Conservation (phyloP, 2,329 filamentous ascomycete species). For the Alternaria novae-zelandiae region DNA sequence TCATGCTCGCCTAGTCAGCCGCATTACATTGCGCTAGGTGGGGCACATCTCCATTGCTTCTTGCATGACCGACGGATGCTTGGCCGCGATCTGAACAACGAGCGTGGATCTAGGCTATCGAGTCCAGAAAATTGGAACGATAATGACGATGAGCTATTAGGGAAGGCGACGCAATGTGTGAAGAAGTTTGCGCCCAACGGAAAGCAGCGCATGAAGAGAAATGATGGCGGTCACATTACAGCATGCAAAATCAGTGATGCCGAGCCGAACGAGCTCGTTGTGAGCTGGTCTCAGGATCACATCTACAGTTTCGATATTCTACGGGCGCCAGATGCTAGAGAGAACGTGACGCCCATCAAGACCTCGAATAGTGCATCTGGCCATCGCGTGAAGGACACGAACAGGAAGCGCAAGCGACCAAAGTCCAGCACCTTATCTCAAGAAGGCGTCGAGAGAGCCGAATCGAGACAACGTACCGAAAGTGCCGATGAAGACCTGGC, state of each 20-base stretch:
- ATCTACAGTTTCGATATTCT: constrained; percentile 72
- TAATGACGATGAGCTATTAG: constrained; percentile 61
- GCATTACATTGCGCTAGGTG: constrained; percentile 72
- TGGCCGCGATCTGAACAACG: constrained; percentile 62
- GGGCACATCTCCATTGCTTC: constrained; percentile 72
- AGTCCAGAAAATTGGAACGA: constrained; percentile 51
- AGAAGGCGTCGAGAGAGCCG: constrained; percentile 52
- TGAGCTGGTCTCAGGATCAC: constrained; percentile 71
- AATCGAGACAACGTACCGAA: constrained; percentile 58
- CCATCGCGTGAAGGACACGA: constrained; percentile 37
- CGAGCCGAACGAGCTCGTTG: constrained; percentile 70
- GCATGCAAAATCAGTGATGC: constrained; percentile 74
- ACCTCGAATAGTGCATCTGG: constrained; percentile 19
- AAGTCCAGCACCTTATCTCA: constrained; percentile 45
- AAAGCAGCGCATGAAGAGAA: constrained; percentile 59
- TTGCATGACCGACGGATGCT: constrained; percentile 73
- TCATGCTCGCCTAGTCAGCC: constrained; percentile 71
- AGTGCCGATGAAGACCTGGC: constrained; percentile 56
- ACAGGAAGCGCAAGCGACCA: constrained; percentile 64
- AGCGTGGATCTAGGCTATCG: constrained; percentile 58
- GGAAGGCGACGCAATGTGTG: constrained; percentile 68
- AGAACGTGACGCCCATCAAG: constrained; percentile 38
- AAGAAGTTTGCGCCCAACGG: constrained; percentile 69
- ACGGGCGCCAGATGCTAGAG: constrained; percentile 62
- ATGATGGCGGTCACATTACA: constrained; percentile 69